Conservation (phyloP, 495 filamentous ascomycete species). For the Lophiostoma macrostomum region DNA sequence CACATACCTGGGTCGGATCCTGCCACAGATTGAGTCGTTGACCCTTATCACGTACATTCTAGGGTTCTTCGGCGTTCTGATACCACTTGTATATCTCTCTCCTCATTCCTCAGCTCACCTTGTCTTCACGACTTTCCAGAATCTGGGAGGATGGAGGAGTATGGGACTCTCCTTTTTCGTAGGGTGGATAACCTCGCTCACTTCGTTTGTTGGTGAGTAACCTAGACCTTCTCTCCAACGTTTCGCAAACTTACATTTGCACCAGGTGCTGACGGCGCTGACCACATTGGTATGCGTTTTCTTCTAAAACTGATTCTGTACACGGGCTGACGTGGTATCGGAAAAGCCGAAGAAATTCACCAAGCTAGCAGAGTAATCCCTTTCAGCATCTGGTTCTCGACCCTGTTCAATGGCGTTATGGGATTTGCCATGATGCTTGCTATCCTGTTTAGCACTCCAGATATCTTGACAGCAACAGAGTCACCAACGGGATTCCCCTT, state of each 20-base stretch:
- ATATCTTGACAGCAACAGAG: not conserved
- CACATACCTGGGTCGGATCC: conserved; percentile 8
- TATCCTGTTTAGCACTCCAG: conserved; percentile 12
- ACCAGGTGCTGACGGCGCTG: conserved; percentile 7
- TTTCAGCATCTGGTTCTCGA: not conserved
- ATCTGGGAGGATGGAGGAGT: conserved; percentile 15
- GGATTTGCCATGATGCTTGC: conserved; percentile 17
- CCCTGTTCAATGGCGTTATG: conserved; percentile 8
- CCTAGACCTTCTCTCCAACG: too few relatives aligned
- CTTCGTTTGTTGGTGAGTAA: not conserved
- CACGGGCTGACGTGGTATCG: too few relatives aligned
- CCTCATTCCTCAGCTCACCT: not conserved
- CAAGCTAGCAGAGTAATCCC: conserved; percentile 15
- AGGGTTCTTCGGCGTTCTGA: conserved; percentile 23
- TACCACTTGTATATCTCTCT: conserved; percentile 18
- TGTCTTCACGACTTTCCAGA: conserved; percentile 15
- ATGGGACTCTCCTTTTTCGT: conserved; percentile 4
- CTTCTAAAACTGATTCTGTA: too few relatives aligned
- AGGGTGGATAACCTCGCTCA: conserved; percentile 4
- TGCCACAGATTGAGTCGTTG: conserved; percentile 9
- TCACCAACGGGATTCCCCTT: conserved; percentile 39
- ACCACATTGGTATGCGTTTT: conserved; percentile 19
- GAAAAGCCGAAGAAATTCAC: conserved; percentile 25
- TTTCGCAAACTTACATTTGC: not conserved
- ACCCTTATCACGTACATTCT: conserved; percentile 13